Conservation (phyloP, 192 early-diverging fungal species). For the Coemansia sp. region DNA sequence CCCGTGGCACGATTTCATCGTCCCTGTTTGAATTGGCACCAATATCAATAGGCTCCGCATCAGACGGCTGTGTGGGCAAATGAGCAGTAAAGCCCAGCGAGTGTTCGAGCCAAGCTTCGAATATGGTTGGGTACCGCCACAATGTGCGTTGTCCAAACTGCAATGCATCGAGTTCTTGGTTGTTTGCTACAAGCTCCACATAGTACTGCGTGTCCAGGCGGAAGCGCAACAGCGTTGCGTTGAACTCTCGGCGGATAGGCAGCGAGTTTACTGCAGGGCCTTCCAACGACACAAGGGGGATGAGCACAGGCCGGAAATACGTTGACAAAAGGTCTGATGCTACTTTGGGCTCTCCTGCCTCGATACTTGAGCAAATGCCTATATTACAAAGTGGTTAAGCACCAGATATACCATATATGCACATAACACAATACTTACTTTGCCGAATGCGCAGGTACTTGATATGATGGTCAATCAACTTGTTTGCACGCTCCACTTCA, state of each 20-base stretch:
- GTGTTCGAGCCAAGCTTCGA: slow-evolving; percentile 39
- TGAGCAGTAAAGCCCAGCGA: slow-evolving; percentile 13
- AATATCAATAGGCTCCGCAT: not conserved
- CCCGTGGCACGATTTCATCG: slow-evolving; percentile 25
- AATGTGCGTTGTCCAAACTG: slow-evolving; percentile 40
- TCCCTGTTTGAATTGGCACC: not conserved
- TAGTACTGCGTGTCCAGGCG: slow-evolving; percentile 50
- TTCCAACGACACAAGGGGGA: slow-evolving; percentile 22
- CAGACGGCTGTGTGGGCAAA: not conserved
- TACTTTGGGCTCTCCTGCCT: slow-evolving; percentile 40
- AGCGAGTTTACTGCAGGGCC: slow-evolving; percentile 8
- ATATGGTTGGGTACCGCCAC: slow-evolving; percentile 44
- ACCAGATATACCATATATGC: not conserved
- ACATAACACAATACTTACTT: slow-evolving; percentile 16
- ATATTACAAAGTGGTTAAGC: slow-evolving; percentile 1
- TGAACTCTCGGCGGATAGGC: slow-evolving; percentile 32
- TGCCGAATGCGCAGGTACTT: slow-evolving; percentile 48
- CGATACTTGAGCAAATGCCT: slow-evolving; percentile 47
- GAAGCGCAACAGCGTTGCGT: slow-evolving; percentile 43
- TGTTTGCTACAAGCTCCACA: slow-evolving; percentile 39
- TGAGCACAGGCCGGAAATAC: slow-evolving; percentile 45
- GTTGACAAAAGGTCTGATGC: slow-evolving; percentile 43
- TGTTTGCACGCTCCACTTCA: slow-evolving; percentile 26
- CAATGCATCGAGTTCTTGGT: slow-evolving; percentile 41
- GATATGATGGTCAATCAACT: slow-evolving; percentile 47